These are phyloP conservation scores for Vitis rupestris DNA, from an alignment of 164 flowering plant genomes.

Conservation along the genomic window DNA sequence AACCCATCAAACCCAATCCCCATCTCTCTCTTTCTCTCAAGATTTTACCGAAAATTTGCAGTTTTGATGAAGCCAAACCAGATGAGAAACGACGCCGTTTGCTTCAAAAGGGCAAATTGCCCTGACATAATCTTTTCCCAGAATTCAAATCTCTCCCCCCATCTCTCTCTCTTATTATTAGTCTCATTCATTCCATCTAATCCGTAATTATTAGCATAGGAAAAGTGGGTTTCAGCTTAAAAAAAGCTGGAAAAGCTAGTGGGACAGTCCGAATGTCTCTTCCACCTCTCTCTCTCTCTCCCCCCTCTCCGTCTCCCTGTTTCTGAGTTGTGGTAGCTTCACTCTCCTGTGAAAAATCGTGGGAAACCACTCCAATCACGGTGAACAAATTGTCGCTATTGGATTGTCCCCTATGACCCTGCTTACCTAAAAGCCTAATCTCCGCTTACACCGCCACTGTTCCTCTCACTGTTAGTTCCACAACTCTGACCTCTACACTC, in stretches of 20 bases:
- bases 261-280: slow-evolving; percentile 53
- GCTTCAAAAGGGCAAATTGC: background rate
- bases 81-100: too few species aligned
- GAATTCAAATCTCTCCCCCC: too few species aligned
- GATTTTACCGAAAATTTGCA: too few species aligned
- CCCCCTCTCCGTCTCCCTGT: slow-evolving; percentile 5
- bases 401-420: slow-evolving; percentile 1
- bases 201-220: slow-evolving; percentile 25
- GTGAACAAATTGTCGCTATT: slow-evolving; percentile 4
- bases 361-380: slow-evolving; percentile 9
- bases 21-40: background rate
- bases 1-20: background rate
- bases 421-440: background rate
- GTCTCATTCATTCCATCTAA: slow-evolving; percentile 30
- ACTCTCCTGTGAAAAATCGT: background rate
- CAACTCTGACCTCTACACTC: too few species aligned
- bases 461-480: too few species aligned
- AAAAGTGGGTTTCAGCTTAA: background rate
- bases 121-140: background rate
- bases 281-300: slow-evolving; percentile 5
- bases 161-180: slow-evolving; percentile 17
- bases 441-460: too few species aligned
- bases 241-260: slow-evolving; percentile 40
- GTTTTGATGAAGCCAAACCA: too few species aligned
- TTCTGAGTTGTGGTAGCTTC: background rate